phyloP scores from a whole-genome alignment of 768 basidiomycete species.

The Exsudoporus frostii region DNA sequence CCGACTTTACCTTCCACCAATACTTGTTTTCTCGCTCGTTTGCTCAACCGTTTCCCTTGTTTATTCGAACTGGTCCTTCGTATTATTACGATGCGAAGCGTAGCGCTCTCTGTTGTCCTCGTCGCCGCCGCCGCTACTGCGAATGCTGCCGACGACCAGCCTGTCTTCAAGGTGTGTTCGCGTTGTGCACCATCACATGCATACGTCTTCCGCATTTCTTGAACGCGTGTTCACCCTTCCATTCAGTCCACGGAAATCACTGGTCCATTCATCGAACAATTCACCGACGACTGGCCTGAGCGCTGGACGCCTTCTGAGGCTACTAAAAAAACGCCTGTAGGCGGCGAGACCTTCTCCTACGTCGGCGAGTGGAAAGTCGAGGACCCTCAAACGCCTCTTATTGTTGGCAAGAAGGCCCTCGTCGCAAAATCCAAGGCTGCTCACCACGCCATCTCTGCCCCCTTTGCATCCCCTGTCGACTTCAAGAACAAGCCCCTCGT shows the following conservation, averaged over 20 bases:
- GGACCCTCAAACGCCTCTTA: constrained; percentile 70
- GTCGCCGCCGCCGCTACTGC: constrained; percentile 64
- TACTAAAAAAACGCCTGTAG: constrained; percentile 95
- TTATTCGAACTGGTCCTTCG: constrained; percentile 59
- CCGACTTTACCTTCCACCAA: constrained; percentile 14
- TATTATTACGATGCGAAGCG: constrained; percentile 75
- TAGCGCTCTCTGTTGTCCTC: constrained; percentile 73
- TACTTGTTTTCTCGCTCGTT: constrained; percentile 38
- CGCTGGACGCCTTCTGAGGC: constrained; percentile 97
- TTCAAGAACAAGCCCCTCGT: constrained; percentile 85
- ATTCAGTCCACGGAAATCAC: constrained; percentile 70
- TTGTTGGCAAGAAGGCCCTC: constrained; percentile 86
- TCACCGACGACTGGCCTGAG: constrained; percentile 83
- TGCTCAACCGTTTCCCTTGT: constrained; percentile 25
- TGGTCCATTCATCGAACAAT: constrained; percentile 95
- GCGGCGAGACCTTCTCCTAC: constrained; percentile 94
- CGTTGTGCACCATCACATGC: background rate
- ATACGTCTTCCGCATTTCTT: constrained; percentile 3
- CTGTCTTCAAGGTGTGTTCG: constrained; percentile 61
- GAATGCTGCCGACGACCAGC: constrained; percentile 59
- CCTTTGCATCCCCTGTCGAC: constrained; percentile 74
- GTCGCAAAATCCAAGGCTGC: constrained; percentile 97
- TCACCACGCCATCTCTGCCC: constrained; percentile 97
- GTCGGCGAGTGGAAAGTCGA: constrained; percentile 98
- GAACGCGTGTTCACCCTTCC: constrained; percentile 1